Evolutionary conservation across 768 basidiomycete species (phyloP), one percentile per base, ranked within the genome.

Genomic region (Stropharia rugosoannulata): DNA sequence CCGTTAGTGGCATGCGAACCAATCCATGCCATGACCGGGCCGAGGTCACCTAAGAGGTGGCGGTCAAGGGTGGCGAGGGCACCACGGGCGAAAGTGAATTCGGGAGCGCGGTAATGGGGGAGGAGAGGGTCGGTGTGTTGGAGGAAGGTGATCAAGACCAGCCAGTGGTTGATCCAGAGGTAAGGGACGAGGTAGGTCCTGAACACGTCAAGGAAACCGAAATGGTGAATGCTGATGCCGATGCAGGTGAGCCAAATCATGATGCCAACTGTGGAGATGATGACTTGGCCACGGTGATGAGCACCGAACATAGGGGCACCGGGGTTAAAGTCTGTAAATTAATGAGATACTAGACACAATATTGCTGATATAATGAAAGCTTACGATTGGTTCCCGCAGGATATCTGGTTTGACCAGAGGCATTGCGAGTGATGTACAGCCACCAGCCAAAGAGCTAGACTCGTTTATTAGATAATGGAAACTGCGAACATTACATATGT

Each of bases 121-220:
- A 98, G 83, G 44, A 89, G 71, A 16, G 95, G 93, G 74, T 98
- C 96, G 64, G 96, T 98, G 79, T 99, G 96, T 76, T 99, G 96
- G 49, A 98, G 80, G 89, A 93, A 98, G 16, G 95, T 97, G 77
- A 98, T 97, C 64, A 94, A 66, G 55, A 98, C 93, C 51, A 98
- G 81, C 95, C 95, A 97, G 79, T 94, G 92, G 79, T 93, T 93
- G 51, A 89, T 85, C 86, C 90, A 93, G 57, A 98, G 79, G 76
- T 98, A 98, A 50, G 95, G 94, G 15, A 91, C 80, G 52, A 91
- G 69, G 71, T 98, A 99, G 60, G 89, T 73, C 59, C 83, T 80
- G 74, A 91, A 82, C 48, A 97, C 87, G 44, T 83, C 82, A 43
- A 71, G 67, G 73, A 93, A 87, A 36, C 93, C 88, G 51, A 78